Evolutionary conservation across 129 eudicot species (phyloP), one percentile per base, ranked within the genome.

Genomic region (Chrysanthemum makinoi): DNA sequence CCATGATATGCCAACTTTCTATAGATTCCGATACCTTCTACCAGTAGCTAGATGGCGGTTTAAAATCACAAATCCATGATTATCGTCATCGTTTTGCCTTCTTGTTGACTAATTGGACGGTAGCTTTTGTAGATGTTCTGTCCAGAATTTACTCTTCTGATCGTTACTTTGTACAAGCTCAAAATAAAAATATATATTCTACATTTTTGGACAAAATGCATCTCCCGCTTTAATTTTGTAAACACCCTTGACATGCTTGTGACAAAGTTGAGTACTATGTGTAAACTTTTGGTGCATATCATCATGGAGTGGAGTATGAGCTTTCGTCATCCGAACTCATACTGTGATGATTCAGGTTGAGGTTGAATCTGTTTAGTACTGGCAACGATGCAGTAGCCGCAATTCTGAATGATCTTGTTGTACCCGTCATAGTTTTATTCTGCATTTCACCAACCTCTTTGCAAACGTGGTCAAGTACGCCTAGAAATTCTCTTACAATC

Each of bases 391-490:
- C 89, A 74, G 82, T 85, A 11, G 86, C 83, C 17, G 99, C 85
- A 58, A 95, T 84, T 65, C 96, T 80, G 62, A 95, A 95, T 8
- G 99, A 87, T 81, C 88, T 86, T 22, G 85, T 86, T 7, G 96
- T 58, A 46, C 97, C 99, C 77, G 83, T 81, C 61, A 83, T 66
- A 48, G 85, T 78, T 47, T 78, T 77, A 15, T 83, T 96, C 71
- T 90, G 94, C 96, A 90, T 86, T 65, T 76, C 85, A 75, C 97
- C 85, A 2, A 95, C 94, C 70, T 95, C 99, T 65, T 84, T 95
- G 83, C 99, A 95, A 53, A 95, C 99, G 13, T 83, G 85, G 72
- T 90, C 99, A 75, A 95, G 58, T 64, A 86, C 69, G n/a, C 83
- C 76, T 47, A 95, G 80, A 60, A 95, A 95, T 68, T 95, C 99